A percentile compares a stretch with the other conserved stretches of the same genome.
Conservation (phyloP, 768 basidiomycete genomes). For the Boletus coccyginus region DNA sequence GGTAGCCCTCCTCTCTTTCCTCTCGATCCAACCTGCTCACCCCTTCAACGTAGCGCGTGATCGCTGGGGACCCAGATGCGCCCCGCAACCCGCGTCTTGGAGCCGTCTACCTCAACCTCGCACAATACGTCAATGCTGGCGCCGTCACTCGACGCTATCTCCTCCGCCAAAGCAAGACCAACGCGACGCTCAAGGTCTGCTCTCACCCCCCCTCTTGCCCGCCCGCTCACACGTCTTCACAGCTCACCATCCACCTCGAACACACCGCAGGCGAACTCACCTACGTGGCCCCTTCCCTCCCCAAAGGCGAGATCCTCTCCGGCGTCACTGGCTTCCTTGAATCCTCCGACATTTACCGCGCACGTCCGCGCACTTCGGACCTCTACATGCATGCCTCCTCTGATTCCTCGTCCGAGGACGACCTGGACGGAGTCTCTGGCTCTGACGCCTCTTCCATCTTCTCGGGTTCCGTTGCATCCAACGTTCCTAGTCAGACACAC, state of each 20-base stretch:
- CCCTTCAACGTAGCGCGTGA: slow-evolving; percentile 45
- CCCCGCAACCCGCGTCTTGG: slow-evolving; percentile 64
- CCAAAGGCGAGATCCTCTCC: slow-evolving; percentile 69
- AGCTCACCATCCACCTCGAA: slow-evolving; percentile 61
- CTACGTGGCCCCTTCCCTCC: slow-evolving; percentile 65
- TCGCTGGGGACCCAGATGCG: slow-evolving; percentile 51
- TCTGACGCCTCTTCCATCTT: slow-evolving; percentile 22
- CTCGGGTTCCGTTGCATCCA: slow-evolving; percentile 9
- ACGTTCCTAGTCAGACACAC: background rate
- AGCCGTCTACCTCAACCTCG: slow-evolving; percentile 64
- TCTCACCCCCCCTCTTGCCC: background rate
- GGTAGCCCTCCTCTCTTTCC: slow-evolving; percentile 25
- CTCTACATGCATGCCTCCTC: slow-evolving; percentile 33
- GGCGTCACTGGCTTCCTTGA: slow-evolving; percentile 63
- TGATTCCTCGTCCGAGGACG: slow-evolving; percentile 29
- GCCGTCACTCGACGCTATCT: slow-evolving; percentile 63
- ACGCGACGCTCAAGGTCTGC: slow-evolving; percentile 69
- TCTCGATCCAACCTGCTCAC: background rate
- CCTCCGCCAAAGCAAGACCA: slow-evolving; percentile 71
- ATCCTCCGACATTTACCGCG: slow-evolving; percentile 47
- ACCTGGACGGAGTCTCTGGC: background rate
- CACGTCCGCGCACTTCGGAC: slow-evolving; percentile 50
- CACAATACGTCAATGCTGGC: slow-evolving; percentile 65
- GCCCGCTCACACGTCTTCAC: background rate
- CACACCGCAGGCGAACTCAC: slow-evolving; percentile 51